phyloP scores from a whole-genome alignment of 2,329 filamentous ascomycete species.

The Pseudofabraea citricarpa region DNA sequence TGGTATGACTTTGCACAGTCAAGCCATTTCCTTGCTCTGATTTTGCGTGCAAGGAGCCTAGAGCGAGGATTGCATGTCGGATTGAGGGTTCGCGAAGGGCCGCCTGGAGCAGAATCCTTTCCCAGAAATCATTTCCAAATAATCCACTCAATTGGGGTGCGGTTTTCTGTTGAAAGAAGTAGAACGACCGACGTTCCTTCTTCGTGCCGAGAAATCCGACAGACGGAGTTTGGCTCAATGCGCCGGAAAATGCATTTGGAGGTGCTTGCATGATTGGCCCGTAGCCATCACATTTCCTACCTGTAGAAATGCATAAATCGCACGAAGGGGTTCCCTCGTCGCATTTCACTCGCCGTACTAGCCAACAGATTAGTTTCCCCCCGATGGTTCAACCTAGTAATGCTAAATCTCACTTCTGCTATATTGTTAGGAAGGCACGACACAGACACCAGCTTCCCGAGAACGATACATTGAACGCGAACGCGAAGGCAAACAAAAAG shows the following conservation, averaged over 20 bases:
- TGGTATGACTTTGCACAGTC: not conserved
- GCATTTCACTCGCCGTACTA: constrained; percentile 6
- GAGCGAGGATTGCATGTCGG: constrained; percentile 32
- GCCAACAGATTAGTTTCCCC: not conserved
- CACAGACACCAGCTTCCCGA: no score
- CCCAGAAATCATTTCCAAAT: constrained; percentile 29
- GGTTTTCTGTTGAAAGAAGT: constrained; percentile 43
- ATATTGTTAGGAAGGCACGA: not conserved
- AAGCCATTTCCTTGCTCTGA: not conserved
- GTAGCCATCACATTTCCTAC: constrained; percentile 36
- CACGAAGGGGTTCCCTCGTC: constrained; percentile 6
- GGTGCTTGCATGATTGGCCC: constrained; percentile 34
- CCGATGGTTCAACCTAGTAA: not conserved
- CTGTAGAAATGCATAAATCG: constrained; percentile 35
- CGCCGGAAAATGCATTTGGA: constrained; percentile 32
- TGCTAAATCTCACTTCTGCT: not conserved
- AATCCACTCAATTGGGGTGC: constrained; percentile 35
- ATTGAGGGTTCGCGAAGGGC: constrained; percentile 27
- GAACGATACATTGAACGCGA: no score
- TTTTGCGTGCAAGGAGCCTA: constrained; percentile 31
- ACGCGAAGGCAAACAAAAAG: no score
- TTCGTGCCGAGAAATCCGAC: not conserved
- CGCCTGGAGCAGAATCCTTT: constrained; percentile 30
- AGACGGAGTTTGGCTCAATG: constrained; percentile 29
- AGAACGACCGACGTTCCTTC: constrained; percentile 30